Percentiles rank a stretch among this genome's conserved stretches.
Evolutionary conservation across 2,329 filamentous ascomycete species (phyloP).

Genomic region (Colletotrichum graminicola): DNA sequence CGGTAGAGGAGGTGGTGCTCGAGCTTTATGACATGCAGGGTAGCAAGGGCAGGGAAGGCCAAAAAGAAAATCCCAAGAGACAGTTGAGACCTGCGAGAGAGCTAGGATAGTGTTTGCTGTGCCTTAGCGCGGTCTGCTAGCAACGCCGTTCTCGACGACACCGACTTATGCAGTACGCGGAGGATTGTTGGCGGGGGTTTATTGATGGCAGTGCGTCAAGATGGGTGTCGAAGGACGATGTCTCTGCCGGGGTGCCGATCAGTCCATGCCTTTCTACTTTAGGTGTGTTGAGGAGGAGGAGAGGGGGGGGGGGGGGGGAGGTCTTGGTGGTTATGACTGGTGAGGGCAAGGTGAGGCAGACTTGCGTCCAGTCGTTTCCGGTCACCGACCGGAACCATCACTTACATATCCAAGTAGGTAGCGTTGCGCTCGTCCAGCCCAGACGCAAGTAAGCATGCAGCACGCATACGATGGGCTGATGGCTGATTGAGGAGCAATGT

Average conservation of each 20-base stretch:
- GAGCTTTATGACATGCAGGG: slow-evolving; percentile 41
- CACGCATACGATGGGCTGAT: not conserved
- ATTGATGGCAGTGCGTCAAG: slow-evolving; percentile 10
- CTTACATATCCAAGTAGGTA: slow-evolving; percentile 6
- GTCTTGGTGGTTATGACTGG: not conserved
- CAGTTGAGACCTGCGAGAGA: not conserved
- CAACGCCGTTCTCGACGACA: slow-evolving; percentile 37
- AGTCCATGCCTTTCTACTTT: not conserved
- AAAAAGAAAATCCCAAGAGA: slow-evolving; percentile 4
- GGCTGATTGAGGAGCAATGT: slow-evolving; percentile 4
- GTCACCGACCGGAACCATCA: slow-evolving; percentile 40
- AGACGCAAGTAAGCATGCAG: slow-evolving; percentile 16
- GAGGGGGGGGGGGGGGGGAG: not conserved
- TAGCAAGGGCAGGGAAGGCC: slow-evolving; percentile 12
- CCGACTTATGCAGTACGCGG: slow-evolving; percentile 36
- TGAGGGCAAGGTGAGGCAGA: not conserved
- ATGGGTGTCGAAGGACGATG: slow-evolving; percentile 6
- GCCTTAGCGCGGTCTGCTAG: slow-evolving; percentile 37
- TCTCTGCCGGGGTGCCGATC: slow-evolving; percentile 16
- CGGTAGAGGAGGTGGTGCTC: slow-evolving; percentile 31
- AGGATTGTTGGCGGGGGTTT: not conserved
- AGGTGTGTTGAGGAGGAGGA: not conserved
- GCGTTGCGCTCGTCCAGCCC: slow-evolving; percentile 3
- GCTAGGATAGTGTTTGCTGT: slow-evolving; percentile 30
- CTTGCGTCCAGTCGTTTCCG: slow-evolving; percentile 30